Percentiles rank a stretch among this genome's conserved stretches.
These are phyloP conservation scores for Tylopilus cervinicoccineus DNA, from an alignment of 768 basidiomycete species.

Conservation along the genomic window DNA sequence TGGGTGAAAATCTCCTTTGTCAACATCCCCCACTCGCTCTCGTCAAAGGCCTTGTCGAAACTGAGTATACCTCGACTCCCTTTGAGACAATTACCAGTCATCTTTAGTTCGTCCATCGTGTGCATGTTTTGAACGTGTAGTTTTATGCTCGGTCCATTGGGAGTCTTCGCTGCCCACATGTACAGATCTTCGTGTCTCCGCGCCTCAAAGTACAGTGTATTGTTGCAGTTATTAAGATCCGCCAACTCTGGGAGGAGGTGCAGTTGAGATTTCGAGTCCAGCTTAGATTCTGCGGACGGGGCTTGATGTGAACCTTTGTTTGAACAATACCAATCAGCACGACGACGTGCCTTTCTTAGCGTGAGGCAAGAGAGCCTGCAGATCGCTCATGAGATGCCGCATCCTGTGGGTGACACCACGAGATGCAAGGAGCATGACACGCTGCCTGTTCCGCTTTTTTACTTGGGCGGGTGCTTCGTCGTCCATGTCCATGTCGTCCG, in stretches of 20 bases:
- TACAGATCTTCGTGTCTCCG: conserved; percentile 94
- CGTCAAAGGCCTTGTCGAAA: conserved; percentile 89
- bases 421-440: conserved; percentile 88
- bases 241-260: conserved; percentile 92
- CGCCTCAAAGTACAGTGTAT: conserved; percentile 95
- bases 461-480: conserved; percentile 36
- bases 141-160: conserved; percentile 96
- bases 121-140: conserved; percentile 98
- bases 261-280: conserved; percentile 94
- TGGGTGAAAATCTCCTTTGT: conserved; percentile 94
- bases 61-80: conserved; percentile 89
- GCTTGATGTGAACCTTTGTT: neutral
- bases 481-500: conserved; percentile 59
- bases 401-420: conserved; percentile 94
- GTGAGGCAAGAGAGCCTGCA: conserved; percentile 88
- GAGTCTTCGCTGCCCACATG: conserved; percentile 94
- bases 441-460: conserved; percentile 88
- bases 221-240: conserved; percentile 97
- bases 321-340: neutral
- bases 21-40: conserved; percentile 79
- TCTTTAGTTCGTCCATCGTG: conserved; percentile 99
- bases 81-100: conserved; percentile 98
- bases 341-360: conserved; percentile 84
- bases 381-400: conserved; percentile 95
- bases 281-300: conserved; percentile 74